These are phyloP conservation scores for Plasmodium cynomolgi DNA, from an alignment of 169 alveolate species.

Conservation along the genomic window DNA sequence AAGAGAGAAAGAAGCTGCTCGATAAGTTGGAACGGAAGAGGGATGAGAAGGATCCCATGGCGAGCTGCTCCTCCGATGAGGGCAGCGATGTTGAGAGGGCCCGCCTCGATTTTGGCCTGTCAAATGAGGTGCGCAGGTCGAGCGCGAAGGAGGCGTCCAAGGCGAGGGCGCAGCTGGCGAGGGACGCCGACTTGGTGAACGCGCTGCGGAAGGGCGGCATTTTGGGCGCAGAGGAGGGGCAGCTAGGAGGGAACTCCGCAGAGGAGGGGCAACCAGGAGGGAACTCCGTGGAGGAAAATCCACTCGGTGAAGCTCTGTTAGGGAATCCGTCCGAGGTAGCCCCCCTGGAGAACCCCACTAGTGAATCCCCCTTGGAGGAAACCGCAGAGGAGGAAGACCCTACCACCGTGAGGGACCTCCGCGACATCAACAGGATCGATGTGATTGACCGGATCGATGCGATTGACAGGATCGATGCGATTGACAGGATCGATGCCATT, in stretches of 20 bases:
- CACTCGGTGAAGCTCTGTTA: neutral
- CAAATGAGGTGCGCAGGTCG: neutral
- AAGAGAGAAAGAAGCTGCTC: slow-evolving; percentile 27
- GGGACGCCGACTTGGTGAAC: slow-evolving; percentile 33
- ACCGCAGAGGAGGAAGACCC: neutral
- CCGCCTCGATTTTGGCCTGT: neutral
- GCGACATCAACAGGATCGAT: neutral
- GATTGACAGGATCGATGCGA: neutral
- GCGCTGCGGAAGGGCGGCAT: neutral
- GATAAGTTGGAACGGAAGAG: neutral
- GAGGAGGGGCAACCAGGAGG: neutral
- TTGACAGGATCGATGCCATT: neutral
- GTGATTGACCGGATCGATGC: no score
- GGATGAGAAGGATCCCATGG: slow-evolving; percentile 2
- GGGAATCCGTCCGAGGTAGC: neutral
- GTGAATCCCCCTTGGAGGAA: neutral
- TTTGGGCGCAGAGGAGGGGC: neutral
- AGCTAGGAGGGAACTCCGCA: neutral
- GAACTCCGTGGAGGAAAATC: neutral
- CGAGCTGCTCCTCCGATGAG: slow-evolving; percentile 6
- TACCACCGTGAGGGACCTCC: neutral
- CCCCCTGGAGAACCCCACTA: neutral
- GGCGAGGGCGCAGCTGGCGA: slow-evolving; percentile 26
- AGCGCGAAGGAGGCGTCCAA: slow-evolving; percentile 21
- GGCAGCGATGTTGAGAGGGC: neutral